Evolutionary conservation across 2,329 filamentous ascomycete species (phyloP).

Genomic region (Aspergillus udagawae): DNA sequence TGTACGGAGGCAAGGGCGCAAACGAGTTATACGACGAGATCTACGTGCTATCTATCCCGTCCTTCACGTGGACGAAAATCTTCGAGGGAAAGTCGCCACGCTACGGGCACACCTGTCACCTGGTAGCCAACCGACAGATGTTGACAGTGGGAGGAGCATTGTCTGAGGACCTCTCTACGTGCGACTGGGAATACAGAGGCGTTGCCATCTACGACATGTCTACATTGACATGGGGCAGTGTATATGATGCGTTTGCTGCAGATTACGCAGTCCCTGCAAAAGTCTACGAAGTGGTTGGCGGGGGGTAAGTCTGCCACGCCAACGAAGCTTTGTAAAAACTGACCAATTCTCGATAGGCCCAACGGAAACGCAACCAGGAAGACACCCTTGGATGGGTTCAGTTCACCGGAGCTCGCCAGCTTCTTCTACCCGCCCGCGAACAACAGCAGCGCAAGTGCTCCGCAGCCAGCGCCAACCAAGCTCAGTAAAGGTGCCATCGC

Average conservation of each 20-base stretch:
- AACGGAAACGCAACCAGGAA: neutral
- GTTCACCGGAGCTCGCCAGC: neutral
- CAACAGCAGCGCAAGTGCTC: neutral
- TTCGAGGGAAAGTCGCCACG: slow-evolving; percentile 35
- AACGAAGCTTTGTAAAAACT: neutral
- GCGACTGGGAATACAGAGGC: slow-evolving; percentile 30
- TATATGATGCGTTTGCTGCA: slow-evolving; percentile 21
- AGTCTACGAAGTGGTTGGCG: slow-evolving; percentile 26
- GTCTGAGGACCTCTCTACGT: slow-evolving; percentile 8
- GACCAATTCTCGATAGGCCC: neutral
- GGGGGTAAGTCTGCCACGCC: slow-evolving; percentile 9
- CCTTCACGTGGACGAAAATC: slow-evolving; percentile 42
- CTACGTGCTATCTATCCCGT: slow-evolving; percentile 41
- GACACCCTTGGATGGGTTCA: neutral
- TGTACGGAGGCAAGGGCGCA: slow-evolving; percentile 44
- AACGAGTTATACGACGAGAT: slow-evolving; percentile 39
- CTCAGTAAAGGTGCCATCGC: neutral
- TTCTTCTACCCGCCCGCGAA: neutral
- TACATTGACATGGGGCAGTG: slow-evolving; percentile 26
- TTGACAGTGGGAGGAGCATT: slow-evolving; percentile 37
- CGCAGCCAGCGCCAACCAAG: neutral
- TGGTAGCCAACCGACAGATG: slow-evolving; percentile 38
- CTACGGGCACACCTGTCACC: slow-evolving; percentile 41
- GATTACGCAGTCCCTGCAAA: slow-evolving; percentile 23
- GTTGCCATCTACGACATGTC: slow-evolving; percentile 32